Evolutionary conservation across 2,329 filamentous ascomycete genomes (phyloP), one percentile per base, ranked within the genome.

Genomic region (Colletotrichum liriopes): DNA sequence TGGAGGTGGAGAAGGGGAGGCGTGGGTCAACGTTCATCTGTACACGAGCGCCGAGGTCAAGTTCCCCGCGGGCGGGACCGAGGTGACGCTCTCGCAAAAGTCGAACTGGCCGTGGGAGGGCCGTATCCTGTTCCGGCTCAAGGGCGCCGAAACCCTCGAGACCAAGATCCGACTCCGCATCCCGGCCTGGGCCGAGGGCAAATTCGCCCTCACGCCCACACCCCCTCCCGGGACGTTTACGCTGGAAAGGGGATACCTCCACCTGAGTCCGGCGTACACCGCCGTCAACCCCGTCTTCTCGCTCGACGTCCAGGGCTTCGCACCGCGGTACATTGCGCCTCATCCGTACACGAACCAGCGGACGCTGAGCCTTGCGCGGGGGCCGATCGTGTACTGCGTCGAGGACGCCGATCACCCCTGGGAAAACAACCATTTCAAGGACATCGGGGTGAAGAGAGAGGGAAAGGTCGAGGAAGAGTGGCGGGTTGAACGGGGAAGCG

Each of bases 61-160:
- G 6, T 83, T 89, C 67, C 73, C 80, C 1, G 77, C 82, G 3
- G 78, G 78, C 1, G 80, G 76, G 1, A 64, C 80, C 5, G 66
- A 77, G 0, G 76, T 89, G 16, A 75, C 76, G 3, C 78, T 91
- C 0, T 81, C 82, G 62, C 88, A 90, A 73, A 82, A 81, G 65
- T 87, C 86, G 0, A 81, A 89, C 71, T 91, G 87, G 87, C 90
- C 90, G 1, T 90, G 86, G 87, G 81, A 87, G 5, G 88, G 88
- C 14, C 83, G 83, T 4, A 80, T 91, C 5, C 74, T 80, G 6
- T 89, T 91, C 74, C 69, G 77, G 0, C 76, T 90, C 11, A 51
- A 39, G 9, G 67, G 71, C 23, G 72, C 79, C 9, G 73, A 73
- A 35, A 75, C 77, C 1, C 67, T 83, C 7, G 74, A 77, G 12